phyloP scores from a whole-genome alignment of 148 eudicot species.

The Rhododendron mucronatum region DNA sequence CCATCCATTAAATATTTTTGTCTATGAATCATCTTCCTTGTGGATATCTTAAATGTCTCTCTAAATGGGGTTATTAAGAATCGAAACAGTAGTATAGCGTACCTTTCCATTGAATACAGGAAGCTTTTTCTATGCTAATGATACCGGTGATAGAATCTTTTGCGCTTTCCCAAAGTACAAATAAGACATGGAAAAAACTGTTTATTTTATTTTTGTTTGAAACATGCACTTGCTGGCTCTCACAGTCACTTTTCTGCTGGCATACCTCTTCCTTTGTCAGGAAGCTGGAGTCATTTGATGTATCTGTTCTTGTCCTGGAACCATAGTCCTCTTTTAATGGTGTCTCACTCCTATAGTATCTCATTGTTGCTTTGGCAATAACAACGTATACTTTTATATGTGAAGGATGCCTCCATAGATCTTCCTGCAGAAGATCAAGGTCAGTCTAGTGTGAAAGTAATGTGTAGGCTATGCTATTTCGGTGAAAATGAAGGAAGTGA shows the following conservation, averaged over 20 bases:
- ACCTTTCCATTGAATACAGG: background rate
- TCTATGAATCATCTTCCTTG: background rate
- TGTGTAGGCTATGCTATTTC: constrained; percentile 89
- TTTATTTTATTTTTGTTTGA: background rate
- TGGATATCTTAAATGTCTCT: background rate
- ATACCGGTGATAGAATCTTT: background rate
- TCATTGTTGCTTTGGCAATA: constrained; percentile 6
- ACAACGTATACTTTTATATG: background rate
- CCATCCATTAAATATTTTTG: background rate
- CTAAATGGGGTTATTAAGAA: background rate
- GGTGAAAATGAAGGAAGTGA: constrained; percentile 90
- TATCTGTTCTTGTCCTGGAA: background rate
- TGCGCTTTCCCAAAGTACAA: background rate
- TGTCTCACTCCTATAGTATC: background rate
- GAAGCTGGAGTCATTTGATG: background rate
- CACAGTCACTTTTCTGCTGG: background rate
- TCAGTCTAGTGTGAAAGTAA: constrained; percentile 52
- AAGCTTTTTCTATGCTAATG: background rate
- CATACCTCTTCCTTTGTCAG: background rate
- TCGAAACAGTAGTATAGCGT: background rate
- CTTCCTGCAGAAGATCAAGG: constrained; percentile 61
- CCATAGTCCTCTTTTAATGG: background rate
- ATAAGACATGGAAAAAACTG: background rate
- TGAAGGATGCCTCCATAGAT: constrained; percentile 56
- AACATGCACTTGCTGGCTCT: background rate